Percentiles rank a stretch among this genome's conserved stretches.
phyloP scores from a whole-genome alignment of 2,329 filamentous ascomycete genomes.

The Zasmidium angulare region DNA sequence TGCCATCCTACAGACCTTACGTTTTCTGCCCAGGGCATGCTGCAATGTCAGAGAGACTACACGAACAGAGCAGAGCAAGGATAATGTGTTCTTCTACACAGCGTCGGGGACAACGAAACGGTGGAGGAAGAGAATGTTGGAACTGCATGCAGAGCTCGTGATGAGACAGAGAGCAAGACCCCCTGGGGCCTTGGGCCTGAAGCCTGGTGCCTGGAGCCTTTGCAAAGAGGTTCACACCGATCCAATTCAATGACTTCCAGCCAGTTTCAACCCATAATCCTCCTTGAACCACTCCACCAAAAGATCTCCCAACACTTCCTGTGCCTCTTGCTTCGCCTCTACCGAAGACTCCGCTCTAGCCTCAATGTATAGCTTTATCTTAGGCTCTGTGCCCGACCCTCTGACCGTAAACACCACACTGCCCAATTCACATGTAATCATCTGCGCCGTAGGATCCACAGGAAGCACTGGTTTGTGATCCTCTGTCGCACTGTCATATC shows the following conservation, averaged over 20 bases:
- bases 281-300: slow-evolving; percentile 50
- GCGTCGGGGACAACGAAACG: no score
- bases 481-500: slow-evolving; percentile 57
- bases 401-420: slow-evolving; percentile 60
- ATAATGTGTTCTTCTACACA: no score
- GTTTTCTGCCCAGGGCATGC: no score
- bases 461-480: slow-evolving; percentile 57
- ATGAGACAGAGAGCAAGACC: no score
- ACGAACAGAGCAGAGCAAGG: no score
- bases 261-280: slow-evolving; percentile 31
- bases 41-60: no score
- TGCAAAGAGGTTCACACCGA: no score
- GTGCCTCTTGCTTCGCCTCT: slow-evolving; percentile 45
- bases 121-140: no score
- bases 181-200: no score
- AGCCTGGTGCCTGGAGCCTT: no score
- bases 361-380: slow-evolving; percentile 63
- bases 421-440: slow-evolving; percentile 63
- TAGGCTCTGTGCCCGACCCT: slow-evolving; percentile 65
- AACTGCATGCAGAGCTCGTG: no score
- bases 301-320: slow-evolving; percentile 48
- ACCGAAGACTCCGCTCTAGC: slow-evolving; percentile 43
- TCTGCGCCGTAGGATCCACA: slow-evolving; percentile 58
- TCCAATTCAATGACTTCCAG: slow-evolving; percentile 16
- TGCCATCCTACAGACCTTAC: no score